Base-by-base conservation (phyloP, 176 grass and related monocot genomes). In the Microstegium vimineum region DNA sequence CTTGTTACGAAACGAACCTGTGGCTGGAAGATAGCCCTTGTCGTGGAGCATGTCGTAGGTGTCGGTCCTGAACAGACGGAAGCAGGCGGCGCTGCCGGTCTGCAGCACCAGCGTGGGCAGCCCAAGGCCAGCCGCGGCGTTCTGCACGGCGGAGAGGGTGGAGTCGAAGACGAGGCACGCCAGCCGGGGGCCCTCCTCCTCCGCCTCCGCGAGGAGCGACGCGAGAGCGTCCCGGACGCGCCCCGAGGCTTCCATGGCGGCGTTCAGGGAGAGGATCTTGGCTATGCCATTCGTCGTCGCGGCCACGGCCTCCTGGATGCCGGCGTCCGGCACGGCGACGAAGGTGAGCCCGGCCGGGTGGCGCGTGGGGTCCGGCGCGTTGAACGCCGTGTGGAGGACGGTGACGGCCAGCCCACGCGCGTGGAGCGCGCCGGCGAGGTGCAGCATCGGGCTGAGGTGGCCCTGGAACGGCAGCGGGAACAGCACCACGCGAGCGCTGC, bases 11-110 rank as follows among this genome's bases (percentile, higher is more conserved):
- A 77, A 54, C 18, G 20, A 20, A 54, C 51, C 51, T 54, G 51
- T 49, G 3, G 47, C 35, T 23, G 85, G 77, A 20, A 86, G 56
- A 10, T 86, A 86, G 14, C 78, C 71, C 47, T 75, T 86, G 27
- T 68, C 70, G 47, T 36, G 46, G 70, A 86, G 85, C 78, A 86
- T 75, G 70, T 52, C 35, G 62, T 75, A 75, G 51, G 20, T 54
- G 60, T 61, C 45, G 7, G 85, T 74, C 62, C 69, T 27, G 47
- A 75, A 81, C 46, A 81, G 0, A 12, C 71, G 77, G 47, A 69
- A 18, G 47, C 26, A 20, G 9, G 70, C 62, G 4, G 85, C 78
- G 70, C 85, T n/a, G 62, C 77, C 12, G 62, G 77, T 86, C 15
- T 81, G 78, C 15, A 81, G 78, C 49, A 81, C 47, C 9, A 87